These are phyloP conservation scores for Azolla pinnata DNA, from an alignment of 75 land plant genomes.

Conservation along the genomic window DNA sequence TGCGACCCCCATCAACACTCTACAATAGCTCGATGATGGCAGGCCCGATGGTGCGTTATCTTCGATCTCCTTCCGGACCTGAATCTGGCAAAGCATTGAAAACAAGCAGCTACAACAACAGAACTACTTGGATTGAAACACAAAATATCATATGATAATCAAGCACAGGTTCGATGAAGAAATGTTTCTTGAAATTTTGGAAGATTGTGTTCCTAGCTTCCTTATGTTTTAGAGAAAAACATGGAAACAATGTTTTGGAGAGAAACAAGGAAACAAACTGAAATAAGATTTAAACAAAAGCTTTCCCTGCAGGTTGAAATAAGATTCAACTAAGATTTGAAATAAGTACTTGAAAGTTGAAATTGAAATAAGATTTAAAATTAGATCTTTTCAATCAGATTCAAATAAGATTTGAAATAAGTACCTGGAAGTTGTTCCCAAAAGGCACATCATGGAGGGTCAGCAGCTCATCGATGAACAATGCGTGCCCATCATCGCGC, in stretches of 20 bases:
- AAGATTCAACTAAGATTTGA: no score
- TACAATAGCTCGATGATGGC: constrained; percentile 19
- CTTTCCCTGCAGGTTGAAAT: not conserved
- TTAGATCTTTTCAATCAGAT: not conserved
- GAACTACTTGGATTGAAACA: no score
- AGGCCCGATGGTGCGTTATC: constrained; percentile 12
- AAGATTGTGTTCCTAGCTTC: not conserved
- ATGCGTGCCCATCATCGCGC: constrained; percentile 14
- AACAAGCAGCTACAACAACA: no score
- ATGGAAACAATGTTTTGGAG: no score
- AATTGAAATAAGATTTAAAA: not conserved
- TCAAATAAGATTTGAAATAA: not conserved
- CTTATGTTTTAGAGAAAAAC: no score
- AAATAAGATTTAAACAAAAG: not conserved
- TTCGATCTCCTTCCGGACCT: constrained; percentile 26
- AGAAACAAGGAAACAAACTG: not conserved
- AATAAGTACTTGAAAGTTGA: no score
- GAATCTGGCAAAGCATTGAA: constrained; percentile 16
- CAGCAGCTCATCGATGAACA: constrained; percentile 38
- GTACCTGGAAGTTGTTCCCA: constrained; percentile 63
- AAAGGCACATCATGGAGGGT: constrained; percentile 62
- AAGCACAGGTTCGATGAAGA: no score
- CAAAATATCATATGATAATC: no score
- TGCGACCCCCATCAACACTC: constrained; percentile 24
- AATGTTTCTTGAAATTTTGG: no score